Evolutionary conservation across 2,329 filamentous ascomycete genomes (phyloP).

Genomic region (Graphilbum ipis-grandicollis): DNA sequence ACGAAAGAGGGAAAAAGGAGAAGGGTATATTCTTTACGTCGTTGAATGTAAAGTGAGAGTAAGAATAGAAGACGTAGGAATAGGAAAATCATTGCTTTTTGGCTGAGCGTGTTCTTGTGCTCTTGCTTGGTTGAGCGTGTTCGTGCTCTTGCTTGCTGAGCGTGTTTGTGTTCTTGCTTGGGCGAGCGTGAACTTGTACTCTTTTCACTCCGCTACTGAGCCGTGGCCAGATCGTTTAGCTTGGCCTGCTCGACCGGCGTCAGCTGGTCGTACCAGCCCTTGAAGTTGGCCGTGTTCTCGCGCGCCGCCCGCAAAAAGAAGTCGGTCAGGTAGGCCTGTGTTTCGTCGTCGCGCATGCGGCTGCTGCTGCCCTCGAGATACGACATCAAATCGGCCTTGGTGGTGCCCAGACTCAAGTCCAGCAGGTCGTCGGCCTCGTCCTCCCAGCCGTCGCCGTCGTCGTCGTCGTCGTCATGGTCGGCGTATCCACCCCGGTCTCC

Average conservation of each 20-base stretch:
- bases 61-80: too few species aligned
- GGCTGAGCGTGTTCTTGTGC: too few species aligned
- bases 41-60: too few species aligned
- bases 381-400: constrained; percentile 65
- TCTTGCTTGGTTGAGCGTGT: too few species aligned
- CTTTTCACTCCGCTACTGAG: constrained; percentile 11
- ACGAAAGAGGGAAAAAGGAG: too few species aligned
- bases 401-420: constrained; percentile 54
- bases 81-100: too few species aligned
- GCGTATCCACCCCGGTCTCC: constrained; percentile 13
- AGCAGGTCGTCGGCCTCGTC: constrained; percentile 68
- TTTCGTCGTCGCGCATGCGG: constrained; percentile 74
- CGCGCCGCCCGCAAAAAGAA: constrained; percentile 53
- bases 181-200: too few species aligned
- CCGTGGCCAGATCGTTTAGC: constrained; percentile 30
- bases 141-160: too few species aligned
- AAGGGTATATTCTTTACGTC: too few species aligned
- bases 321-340: constrained; percentile 63
- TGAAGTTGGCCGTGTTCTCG: constrained; percentile 39
- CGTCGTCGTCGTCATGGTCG: constrained; percentile 34
- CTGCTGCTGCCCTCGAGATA: constrained; percentile 42
- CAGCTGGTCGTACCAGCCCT: constrained; percentile 37
- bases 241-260: constrained; percentile 38
- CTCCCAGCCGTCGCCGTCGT: constrained; percentile 69
- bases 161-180: too few species aligned